These are phyloP conservation scores for Talaromyces rugulosus DNA, from an alignment of 2,329 filamentous ascomycete species.

Conservation along the genomic window DNA sequence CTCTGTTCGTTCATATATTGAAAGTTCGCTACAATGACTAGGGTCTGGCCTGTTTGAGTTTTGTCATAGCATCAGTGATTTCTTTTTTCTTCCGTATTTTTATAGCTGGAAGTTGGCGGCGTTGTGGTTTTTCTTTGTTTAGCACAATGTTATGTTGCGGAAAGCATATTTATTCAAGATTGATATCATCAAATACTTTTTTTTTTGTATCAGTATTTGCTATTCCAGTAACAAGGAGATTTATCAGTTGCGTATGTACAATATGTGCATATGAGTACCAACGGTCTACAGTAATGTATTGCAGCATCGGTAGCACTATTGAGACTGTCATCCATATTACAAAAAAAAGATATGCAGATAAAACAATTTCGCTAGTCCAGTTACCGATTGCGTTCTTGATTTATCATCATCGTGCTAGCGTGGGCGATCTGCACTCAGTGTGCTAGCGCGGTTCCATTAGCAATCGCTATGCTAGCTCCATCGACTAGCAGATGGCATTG, in stretches of 20 bases:
- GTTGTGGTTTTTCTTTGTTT: not conserved
- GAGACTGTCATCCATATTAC: too few species aligned
- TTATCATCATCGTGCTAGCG: not conserved
- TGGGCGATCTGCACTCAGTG: slow-evolving; percentile 2
- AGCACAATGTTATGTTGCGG: not conserved
- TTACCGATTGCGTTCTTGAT: not conserved
- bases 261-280: not conserved
- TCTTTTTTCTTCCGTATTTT: not conserved
- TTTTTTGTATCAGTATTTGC: not conserved
- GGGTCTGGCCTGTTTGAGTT: not conserved
- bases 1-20: not conserved
- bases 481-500: not conserved
- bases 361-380: too few species aligned
- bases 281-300: not conserved
- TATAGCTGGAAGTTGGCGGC: not conserved
- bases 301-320: too few species aligned
- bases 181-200: not conserved
- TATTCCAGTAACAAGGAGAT: not conserved
- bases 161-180: not conserved
- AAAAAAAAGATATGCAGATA: too few species aligned
- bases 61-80: not conserved
- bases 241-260: not conserved
- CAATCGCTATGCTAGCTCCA: not conserved
- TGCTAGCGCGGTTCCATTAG: not conserved
- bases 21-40: not conserved